phyloP scores from a whole-genome alignment of 176 grass and related monocot species.

The Eremochloa ophiuroides region DNA sequence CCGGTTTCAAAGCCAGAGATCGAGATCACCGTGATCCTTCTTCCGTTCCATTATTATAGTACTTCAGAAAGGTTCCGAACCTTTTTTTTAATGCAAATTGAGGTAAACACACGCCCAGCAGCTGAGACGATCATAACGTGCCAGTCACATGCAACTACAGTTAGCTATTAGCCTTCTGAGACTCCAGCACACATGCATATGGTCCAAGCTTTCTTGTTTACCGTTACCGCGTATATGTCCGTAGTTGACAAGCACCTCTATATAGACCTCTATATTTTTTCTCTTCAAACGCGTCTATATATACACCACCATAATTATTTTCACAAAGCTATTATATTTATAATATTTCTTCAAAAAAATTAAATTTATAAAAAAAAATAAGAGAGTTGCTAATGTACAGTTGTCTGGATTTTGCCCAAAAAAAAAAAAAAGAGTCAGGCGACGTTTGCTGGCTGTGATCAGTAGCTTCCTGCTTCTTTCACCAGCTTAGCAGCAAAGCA shows the following conservation, averaged over 20 bases:
- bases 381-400: too few relatives aligned
- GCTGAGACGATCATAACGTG: conserved; percentile 15
- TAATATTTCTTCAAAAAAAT: too few relatives aligned
- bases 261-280: neutral
- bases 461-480: too few relatives aligned
- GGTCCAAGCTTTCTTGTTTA: too few relatives aligned
- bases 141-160: conserved; percentile 4
- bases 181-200: neutral
- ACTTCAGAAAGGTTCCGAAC: neutral
- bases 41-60: conserved; percentile 4
- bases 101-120: conserved; percentile 1
- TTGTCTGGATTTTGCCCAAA: too few relatives aligned
- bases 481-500: too few relatives aligned
- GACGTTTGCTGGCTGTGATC: too few relatives aligned
- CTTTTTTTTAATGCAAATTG: neutral
- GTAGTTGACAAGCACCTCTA: neutral
- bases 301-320: neutral
- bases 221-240: neutral
- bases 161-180: neutral
- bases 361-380: too few relatives aligned
- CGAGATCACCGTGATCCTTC: conserved; percentile 30
- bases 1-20: conserved; percentile 31
- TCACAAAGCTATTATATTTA: too few relatives aligned
- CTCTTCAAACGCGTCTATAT: neutral
- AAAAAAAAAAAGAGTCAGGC: too few relatives aligned